Percentiles rank a stretch among this genome's conserved stretches.
These are phyloP conservation scores for Trichopus zeylanicus DNA, from an alignment of 116 monocot genomes.

Conservation along the genomic window DNA sequence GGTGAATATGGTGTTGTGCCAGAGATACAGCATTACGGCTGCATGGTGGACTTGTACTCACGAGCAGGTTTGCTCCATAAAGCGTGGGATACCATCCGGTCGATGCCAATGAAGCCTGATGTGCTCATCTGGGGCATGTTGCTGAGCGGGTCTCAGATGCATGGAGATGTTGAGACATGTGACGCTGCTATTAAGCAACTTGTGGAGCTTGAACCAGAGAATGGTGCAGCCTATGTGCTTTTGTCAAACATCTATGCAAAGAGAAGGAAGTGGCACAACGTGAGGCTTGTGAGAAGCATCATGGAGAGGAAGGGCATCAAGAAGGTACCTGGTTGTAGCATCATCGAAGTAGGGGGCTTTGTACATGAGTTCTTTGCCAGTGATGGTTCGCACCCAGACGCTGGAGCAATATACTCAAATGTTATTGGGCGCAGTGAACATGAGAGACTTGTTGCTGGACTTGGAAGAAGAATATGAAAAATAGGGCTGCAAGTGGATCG, in stretches of 20 bases:
- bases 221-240: conserved; percentile 15
- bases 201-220: conserved; percentile 18
- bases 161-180: conserved; percentile 14
- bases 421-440: conserved; percentile 9
- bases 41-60: conserved; percentile 23
- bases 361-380: conserved; percentile 13
- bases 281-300: conserved; percentile 10
- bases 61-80: conserved; percentile 14
- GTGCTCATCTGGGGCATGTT: conserved; percentile 41
- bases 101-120: conserved; percentile 46
- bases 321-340: conserved; percentile 11
- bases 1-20: conserved; percentile 12
- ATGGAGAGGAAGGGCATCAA: conserved; percentile 13
- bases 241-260: conserved; percentile 32
- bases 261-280: conserved; percentile 21
- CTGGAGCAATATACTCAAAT: conserved; percentile 19
- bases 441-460: conserved; percentile 5
- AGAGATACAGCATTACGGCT: conserved; percentile 23
- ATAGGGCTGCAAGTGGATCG: too few species aligned
- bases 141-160: conserved; percentile 28
- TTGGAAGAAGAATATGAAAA: conserved; percentile 18
- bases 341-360: neutral
- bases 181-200: conserved; percentile 12
- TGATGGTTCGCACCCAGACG: conserved; percentile 13
- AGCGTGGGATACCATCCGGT: conserved; percentile 12